Conservation (phyloP, 176 grass and related monocot species). For the Oryza glaberrima region DNA sequence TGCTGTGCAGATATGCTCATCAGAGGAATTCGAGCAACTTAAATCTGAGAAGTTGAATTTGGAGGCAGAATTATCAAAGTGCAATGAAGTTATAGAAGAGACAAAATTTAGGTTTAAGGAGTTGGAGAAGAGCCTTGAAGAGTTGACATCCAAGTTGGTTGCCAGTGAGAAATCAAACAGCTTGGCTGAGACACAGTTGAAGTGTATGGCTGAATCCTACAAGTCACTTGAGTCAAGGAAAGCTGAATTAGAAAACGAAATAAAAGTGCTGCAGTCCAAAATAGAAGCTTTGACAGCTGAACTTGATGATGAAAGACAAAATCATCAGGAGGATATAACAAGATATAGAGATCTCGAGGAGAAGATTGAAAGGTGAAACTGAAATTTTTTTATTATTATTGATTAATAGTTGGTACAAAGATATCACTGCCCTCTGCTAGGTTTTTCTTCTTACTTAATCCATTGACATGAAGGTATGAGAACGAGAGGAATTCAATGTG, state of each 20-base stretch:
- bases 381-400: conserved; percentile 14
- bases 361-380: conserved; percentile 75
- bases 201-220: conserved; percentile 96
- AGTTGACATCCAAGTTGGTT: conserved; percentile 72
- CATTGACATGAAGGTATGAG: conserved; percentile 60
- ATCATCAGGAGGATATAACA: conserved; percentile 70
- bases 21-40: conserved; percentile 70
- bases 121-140: conserved; percentile 67
- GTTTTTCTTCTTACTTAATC: conserved; percentile 46
- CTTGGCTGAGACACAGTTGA: conserved; percentile 93
- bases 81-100: conserved; percentile 69
- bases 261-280: conserved; percentile 54
- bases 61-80: conserved; percentile 66
- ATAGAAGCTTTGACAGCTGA: conserved; percentile 65
- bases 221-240: conserved; percentile 81
- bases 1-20: conserved; percentile 44
- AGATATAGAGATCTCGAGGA: conserved; percentile 87
- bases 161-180: conserved; percentile 93
- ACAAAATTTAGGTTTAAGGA: conserved; percentile 65
- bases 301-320: conserved; percentile 73
- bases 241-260: conserved; percentile 79
- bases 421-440: neutral
- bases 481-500: conserved; percentile 57
- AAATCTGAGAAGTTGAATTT: conserved; percentile 71
- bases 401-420: neutral